Percentiles rank a stretch among this genome's conserved stretches.
Conservation (phyloP, 208 protist species). For the Trypanosoma melophagium region DNA sequence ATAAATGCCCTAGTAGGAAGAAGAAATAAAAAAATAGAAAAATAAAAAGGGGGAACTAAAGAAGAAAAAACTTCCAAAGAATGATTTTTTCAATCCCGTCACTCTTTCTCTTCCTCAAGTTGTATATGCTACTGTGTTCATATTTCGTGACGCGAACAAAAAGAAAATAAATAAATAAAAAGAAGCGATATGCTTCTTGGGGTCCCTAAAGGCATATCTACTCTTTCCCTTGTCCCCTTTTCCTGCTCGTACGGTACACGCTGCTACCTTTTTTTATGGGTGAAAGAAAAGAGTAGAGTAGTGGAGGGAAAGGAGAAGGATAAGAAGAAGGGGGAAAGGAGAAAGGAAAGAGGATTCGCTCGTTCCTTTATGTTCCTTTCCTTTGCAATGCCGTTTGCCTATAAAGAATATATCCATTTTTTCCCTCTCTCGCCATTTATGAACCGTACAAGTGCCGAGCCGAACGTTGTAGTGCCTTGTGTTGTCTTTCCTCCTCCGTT, state of each 20-base stretch:
- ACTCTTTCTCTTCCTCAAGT: not conserved
- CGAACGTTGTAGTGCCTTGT: conserved; percentile 42
- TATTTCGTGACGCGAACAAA: too few relatives aligned
- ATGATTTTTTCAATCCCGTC: too few relatives aligned
- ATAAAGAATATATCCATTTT: not conserved
- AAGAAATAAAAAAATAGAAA: too few relatives aligned
- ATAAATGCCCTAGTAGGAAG: too few relatives aligned
- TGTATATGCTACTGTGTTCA: too few relatives aligned
- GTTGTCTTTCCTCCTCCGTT: conserved; percentile 44
- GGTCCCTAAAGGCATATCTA: not conserved
- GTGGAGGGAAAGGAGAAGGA: not conserved
- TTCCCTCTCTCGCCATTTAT: not conserved
- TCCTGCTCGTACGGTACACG: not conserved
- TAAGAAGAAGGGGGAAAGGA: not conserved
- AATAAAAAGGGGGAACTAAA: too few relatives aligned
- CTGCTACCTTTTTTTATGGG: not conserved
- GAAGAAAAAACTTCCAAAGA: too few relatives aligned
- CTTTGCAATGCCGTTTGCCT: too few relatives aligned
- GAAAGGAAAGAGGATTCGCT: not conserved
- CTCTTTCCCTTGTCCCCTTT: not conserved
- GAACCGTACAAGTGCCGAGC: conserved; percentile 49
- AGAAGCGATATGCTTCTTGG: too few relatives aligned
- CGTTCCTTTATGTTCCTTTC: too few relatives aligned
- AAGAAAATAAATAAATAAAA: too few relatives aligned
- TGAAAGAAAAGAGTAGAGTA: not conserved